A percentile compares a stretch with the other conserved stretches of the same genome.
These are phyloP conservation scores for Musa beccarii DNA, from an alignment of 176 grass and related monocot genomes.

Conservation along the genomic window DNA sequence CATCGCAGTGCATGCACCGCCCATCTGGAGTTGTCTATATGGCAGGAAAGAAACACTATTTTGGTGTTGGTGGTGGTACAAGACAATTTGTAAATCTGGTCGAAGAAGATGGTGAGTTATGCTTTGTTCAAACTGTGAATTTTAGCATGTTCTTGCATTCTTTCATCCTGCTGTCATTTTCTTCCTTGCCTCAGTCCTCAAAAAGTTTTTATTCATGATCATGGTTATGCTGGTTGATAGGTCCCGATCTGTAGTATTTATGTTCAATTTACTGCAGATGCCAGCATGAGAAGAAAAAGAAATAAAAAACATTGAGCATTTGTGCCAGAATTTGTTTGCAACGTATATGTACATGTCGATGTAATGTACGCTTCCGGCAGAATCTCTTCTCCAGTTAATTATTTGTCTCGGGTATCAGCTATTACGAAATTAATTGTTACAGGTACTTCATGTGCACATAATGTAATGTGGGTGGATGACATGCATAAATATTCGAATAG, in stretches of 20 bases:
- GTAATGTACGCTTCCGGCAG: too few relatives aligned
- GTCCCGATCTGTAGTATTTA: too few relatives aligned
- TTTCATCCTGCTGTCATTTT: background rate
- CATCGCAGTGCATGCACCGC: conserved; percentile 42
- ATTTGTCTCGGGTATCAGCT: too few relatives aligned
- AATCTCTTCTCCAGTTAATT: too few relatives aligned
- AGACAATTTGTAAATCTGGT: conserved; percentile 80
- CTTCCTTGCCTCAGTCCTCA: conserved; percentile 3
- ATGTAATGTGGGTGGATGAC: background rate
- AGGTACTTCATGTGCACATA: background rate
- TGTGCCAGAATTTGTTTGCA: too few relatives aligned
- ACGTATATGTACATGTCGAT: too few relatives aligned
- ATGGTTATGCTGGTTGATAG: too few relatives aligned
- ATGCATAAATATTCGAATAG: background rate
- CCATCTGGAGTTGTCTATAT: conserved; percentile 59
- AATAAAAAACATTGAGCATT: too few relatives aligned
- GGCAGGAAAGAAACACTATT: conserved; percentile 96
- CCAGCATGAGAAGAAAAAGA: too few relatives aligned
- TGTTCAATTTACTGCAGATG: too few relatives aligned
- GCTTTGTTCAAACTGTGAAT: conserved; percentile 14
- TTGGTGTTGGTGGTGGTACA: conserved; percentile 94
- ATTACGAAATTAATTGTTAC: too few relatives aligned
- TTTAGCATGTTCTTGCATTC: conserved; percentile 12
- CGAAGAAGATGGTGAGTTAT: conserved; percentile 73
- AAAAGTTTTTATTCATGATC: too few relatives aligned